These are phyloP conservation scores for Aegilops umbellulata DNA, from an alignment of 176 grass and related monocot species.

Conservation along the genomic window DNA sequence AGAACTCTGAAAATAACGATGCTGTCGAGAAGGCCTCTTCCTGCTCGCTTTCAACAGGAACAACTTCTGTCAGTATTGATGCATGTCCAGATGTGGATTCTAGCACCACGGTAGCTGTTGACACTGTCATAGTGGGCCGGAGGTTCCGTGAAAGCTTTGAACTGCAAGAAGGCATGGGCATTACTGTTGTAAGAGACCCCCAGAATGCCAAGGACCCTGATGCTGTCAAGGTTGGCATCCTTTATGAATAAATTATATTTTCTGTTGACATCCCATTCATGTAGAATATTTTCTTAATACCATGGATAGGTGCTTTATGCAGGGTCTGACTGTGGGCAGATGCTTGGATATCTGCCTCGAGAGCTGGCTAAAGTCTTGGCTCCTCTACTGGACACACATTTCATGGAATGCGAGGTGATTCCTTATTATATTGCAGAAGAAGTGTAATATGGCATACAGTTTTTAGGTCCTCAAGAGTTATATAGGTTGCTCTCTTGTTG, in stretches of 20 bases:
- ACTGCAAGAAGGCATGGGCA: conserved; percentile 47
- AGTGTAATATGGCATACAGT: not conserved
- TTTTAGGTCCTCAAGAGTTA: not conserved
- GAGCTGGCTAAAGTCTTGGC: conserved; percentile 76
- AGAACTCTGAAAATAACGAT: not conserved
- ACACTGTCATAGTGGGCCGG: conserved; percentile 74
- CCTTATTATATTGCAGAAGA: not conserved
- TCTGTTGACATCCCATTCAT: conserved; percentile 17
- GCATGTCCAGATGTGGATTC: conserved; percentile 14
- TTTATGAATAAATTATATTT: not conserved
- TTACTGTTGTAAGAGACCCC: conserved; percentile 61
- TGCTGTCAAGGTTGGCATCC: conserved; percentile 78
- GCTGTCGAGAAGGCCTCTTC: not conserved
- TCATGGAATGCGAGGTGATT: conserved; percentile 72
- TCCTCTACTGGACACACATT: conserved; percentile 67
- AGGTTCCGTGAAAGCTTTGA: conserved; percentile 67
- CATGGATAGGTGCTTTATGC: conserved; percentile 64
- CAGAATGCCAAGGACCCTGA: conserved; percentile 71
- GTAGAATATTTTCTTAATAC: conserved; percentile 13
- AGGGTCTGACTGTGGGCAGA: conserved; percentile 37
- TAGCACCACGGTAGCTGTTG: conserved; percentile 34
- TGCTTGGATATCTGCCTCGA: conserved; percentile 84
- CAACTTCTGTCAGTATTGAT: conserved; percentile 20
- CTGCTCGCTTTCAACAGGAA: not conserved
- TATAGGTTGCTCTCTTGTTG: not conserved